phyloP scores from a whole-genome alignment of 805 yeast species.

The Saturnispora quitensis region DNA sequence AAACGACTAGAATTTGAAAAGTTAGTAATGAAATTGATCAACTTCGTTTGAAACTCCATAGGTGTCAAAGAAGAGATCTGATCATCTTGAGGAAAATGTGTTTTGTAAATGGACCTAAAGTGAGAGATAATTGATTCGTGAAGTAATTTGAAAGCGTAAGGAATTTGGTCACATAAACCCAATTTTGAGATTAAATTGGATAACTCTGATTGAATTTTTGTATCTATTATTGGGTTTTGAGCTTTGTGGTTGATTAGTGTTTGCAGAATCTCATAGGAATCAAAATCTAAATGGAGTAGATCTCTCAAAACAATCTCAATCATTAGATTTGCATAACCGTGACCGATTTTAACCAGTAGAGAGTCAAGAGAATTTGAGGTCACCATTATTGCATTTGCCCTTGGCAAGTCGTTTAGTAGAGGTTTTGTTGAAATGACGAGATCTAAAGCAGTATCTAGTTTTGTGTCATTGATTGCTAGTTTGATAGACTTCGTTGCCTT shows the following conservation, averaged over 20 bases:
- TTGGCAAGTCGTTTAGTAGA: slow-evolving; percentile 1
- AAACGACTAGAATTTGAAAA: slow-evolving; percentile 69
- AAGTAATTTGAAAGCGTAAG: background rate
- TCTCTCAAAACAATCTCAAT: slow-evolving; percentile 1
- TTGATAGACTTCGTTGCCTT: slow-evolving; percentile 1
- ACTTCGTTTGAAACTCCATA: slow-evolving; percentile 65
- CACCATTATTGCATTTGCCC: background rate
- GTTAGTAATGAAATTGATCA: slow-evolving; percentile 49
- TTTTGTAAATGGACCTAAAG: slow-evolving; percentile 39
- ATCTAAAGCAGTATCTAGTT: slow-evolving; percentile 2
- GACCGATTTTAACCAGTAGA: background rate
- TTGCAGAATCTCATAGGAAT: background rate
- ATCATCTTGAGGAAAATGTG: slow-evolving; percentile 5
- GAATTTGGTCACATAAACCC: background rate
- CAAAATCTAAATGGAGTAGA: background rate
- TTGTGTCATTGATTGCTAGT: slow-evolving; percentile 1
- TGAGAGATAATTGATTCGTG: slow-evolving; percentile 33
- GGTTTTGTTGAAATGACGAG: slow-evolving; percentile 1
- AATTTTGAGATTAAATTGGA: background rate
- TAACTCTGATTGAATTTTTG: background rate
- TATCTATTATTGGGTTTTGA: background rate
- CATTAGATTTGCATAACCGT: slow-evolving; percentile 5
- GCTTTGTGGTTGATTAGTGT: background rate
- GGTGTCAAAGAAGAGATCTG: slow-evolving; percentile 44
- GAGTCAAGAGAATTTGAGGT: background rate